Evolutionary conservation across 768 basidiomycete genomes (phyloP), one percentile per base, ranked within the genome.

Genomic region (Polyporus arcularius): DNA sequence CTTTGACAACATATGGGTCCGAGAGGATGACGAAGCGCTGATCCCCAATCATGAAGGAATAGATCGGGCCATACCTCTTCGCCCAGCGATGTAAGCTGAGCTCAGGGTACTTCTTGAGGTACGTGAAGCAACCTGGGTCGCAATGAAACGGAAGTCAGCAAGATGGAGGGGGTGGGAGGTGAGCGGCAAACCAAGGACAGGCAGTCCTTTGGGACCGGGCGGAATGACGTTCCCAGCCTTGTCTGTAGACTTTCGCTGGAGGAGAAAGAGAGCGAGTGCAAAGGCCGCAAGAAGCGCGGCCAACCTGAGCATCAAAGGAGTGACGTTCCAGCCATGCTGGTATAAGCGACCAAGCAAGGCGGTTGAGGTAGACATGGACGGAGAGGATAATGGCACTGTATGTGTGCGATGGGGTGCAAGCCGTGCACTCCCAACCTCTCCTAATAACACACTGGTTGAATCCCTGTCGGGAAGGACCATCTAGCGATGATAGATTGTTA

Each of bases 21-120:
- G 79, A 80, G 38, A 82, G 58, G 42, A 80, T 69, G 51, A 82
- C 73, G 63, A 81, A 79, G 18, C 80, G 76, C 60, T 80, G 80
- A 60, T 79, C 75, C 16, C 81, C 81, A 21, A 82, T 72, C 74
- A 74, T 78, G 53, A 82, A 59, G 7, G 80, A 81, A 62, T 76
- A 81, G 11, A 82, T 56, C 0, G 78, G 68, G 0, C 81, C 81
- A 56, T 73, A 81, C 55, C 74, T 73, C 57, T 75, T 75, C 1
- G 77, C 73, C 41, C 41, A 42, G 14, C 41, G 41, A n/a, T 42
- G 14, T n/a, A 42, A 42, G 11, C 41, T 42, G 30, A 76, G 71
- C 66, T 82, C 81, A 4, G 81, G 79, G 41, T 77, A 80, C 14
- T 72, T 57, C 4, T 75, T 75, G 21, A 80, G 71, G 67, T 75